Conservation (phyloP, 441 rosid species). For the Manihot esculenta region DNA sequence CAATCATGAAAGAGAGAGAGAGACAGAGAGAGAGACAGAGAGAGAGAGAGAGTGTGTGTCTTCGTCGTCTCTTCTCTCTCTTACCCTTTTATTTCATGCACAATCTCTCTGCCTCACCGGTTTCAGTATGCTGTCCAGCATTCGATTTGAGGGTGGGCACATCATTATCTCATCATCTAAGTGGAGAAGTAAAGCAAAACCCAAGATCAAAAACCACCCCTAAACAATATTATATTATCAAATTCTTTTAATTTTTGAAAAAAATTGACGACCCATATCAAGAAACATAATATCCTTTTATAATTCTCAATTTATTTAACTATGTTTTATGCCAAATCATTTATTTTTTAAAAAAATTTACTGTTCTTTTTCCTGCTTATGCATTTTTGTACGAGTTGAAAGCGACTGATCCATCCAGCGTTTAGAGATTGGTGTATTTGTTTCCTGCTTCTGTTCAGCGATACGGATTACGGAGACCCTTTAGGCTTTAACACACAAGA, state of each 20-base stretch:
- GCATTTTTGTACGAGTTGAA: slow-evolving; percentile 25
- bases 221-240: slow-evolving; percentile 6
- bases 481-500: too few relatives aligned
- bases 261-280: background rate
- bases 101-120: slow-evolving; percentile 15
- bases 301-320: background rate
- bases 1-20: slow-evolving; percentile 41
- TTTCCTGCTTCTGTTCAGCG: slow-evolving; percentile 23
- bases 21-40: slow-evolving; percentile 24
- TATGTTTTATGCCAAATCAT: background rate
- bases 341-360: background rate
- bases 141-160: slow-evolving; percentile 41
- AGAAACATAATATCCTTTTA: too few relatives aligned
- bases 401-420: slow-evolving; percentile 42
- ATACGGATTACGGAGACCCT: slow-evolving; percentile 4
- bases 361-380: background rate
- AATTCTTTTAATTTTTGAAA: background rate
- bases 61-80: slow-evolving; percentile 9
- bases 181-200: slow-evolving; percentile 45
- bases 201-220: slow-evolving; percentile 22
- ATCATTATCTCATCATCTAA: slow-evolving; percentile 88
- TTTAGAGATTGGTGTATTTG: slow-evolving; percentile 28
- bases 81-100: slow-evolving; percentile 7
- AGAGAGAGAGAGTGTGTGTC: slow-evolving; percentile 11
- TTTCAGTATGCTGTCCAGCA: slow-evolving; percentile 36